Evolutionary conservation across 345 rosid genomes (phyloP), one percentile per base, ranked within the genome.

Genomic region (Rhizophora apiculata): DNA sequence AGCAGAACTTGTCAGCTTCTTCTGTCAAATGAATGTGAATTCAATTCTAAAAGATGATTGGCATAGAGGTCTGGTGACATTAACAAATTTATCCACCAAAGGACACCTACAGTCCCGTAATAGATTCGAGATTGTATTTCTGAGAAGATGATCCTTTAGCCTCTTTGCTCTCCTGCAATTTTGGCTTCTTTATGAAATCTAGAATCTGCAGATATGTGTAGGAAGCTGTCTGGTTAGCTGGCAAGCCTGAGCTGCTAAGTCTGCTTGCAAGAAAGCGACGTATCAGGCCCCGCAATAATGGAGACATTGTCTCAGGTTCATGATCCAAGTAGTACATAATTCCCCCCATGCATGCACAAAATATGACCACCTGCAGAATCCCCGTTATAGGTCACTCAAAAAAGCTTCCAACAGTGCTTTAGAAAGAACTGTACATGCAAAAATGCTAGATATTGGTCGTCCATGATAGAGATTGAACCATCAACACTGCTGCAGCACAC

Each of bases 341-440:
- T 81, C 97, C 99, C 80, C 99, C 99, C 95, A 96, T 96, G 79
- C 97, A 96, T 30, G 90, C 95, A 80, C 96, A 90, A 70, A 92
- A 96, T 64, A 96, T 64, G 24, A 92, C 95, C 70, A 96, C 99
- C 99, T 96, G 93, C 22, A 73, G 65, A 56, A 51, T 24, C 20
- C 6, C 11, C 29, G 55, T 15, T 52, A 22, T 49, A 58, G 26
- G 21, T 5, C 26, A 29, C 8, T 29, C 13, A 72, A 61, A 72
- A 66, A 11, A 43, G 48, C 16, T 13, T 43, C 0, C 16, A 52
- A 34, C 20, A 48, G 6, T 34, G 22, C 8, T 70, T 27, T 32
- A 34, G 48, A 63, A 62, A 53, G 24, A 26, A 49, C 39, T 48
- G 3, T 20, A 13, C 39, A 39, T 46, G 57, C 72, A 46, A 59